phyloP scores from a whole-genome alignment of 106 monocot genomes.

The Cymbidium sinense region DNA sequence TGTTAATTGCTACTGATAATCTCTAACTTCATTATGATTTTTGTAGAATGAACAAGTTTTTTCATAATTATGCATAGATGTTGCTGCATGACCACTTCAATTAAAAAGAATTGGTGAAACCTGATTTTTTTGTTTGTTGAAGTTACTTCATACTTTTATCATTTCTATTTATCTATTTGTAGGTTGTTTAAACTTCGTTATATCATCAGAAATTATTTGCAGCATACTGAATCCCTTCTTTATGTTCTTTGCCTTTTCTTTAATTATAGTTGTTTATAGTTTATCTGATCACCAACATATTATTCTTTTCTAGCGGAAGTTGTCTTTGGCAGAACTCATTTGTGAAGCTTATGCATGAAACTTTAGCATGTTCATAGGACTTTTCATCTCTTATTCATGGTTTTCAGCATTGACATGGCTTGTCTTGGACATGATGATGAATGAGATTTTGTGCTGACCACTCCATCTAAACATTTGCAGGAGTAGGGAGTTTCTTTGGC shows the following conservation, averaged over 20 bases:
- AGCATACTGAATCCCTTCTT: background rate
- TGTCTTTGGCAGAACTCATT: background rate
- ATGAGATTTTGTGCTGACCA: background rate
- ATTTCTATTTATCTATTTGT: background rate
- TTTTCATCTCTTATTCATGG: too few relatives aligned
- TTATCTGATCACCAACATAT: background rate
- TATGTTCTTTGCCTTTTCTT: background rate
- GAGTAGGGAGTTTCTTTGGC: slow-evolving; percentile 96
- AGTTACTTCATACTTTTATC: background rate
- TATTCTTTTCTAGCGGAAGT: background rate
- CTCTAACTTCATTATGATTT: too few relatives aligned
- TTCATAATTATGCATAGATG: too few relatives aligned
- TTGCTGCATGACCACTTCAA: too few relatives aligned
- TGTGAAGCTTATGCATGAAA: background rate
- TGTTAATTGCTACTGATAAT: too few relatives aligned
- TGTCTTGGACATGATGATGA: background rate
- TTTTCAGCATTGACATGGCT: too few relatives aligned
- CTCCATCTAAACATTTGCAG: slow-evolving; percentile 25
- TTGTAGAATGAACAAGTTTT: too few relatives aligned
- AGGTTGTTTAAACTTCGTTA: background rate
- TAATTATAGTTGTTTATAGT: too few relatives aligned
- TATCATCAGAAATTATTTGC: background rate
- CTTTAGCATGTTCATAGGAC: background rate
- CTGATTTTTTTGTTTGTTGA: too few relatives aligned
- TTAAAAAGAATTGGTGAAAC: too few relatives aligned